Evolutionary conservation across 2,329 filamentous ascomycete genomes (phyloP).

Genomic region (Neofusicoccum parvum): DNA sequence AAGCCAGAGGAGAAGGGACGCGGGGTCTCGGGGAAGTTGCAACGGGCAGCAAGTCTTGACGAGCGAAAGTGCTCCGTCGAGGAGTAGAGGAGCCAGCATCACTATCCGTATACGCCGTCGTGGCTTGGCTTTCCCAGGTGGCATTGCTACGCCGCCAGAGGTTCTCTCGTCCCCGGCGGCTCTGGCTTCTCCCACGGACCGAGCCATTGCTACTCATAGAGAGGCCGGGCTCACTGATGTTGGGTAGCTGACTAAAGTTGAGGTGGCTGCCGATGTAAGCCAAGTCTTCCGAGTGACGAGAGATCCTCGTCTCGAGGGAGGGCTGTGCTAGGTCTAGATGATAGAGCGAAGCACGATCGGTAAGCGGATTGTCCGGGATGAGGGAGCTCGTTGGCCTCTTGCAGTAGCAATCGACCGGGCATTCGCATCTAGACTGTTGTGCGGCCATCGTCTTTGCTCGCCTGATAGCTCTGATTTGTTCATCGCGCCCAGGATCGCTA

Average conservation of each 20-base stretch:
- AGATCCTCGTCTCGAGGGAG: neutral
- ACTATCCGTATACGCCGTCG: slow-evolving; percentile 13
- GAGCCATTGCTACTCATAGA: slow-evolving; percentile 5
- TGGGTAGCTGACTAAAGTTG: neutral
- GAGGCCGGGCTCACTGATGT: slow-evolving; percentile 1
- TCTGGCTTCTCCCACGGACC: slow-evolving; percentile 2
- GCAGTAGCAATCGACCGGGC: slow-evolving; percentile 7
- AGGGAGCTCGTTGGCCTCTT: slow-evolving; percentile 17
- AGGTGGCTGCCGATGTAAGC: slow-evolving; percentile 7
- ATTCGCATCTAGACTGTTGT: neutral
- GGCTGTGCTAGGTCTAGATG: slow-evolving; percentile 17
- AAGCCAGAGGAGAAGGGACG: slow-evolving; percentile 1
- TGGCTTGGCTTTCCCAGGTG: slow-evolving; percentile 1
- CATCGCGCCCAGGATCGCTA: neutral
- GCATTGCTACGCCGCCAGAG: neutral
- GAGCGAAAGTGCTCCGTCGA: neutral
- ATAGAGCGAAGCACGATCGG: slow-evolving; percentile 10
- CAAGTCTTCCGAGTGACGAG: slow-evolving; percentile 6
- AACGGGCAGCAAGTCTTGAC: neutral
- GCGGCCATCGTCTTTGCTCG: neutral
- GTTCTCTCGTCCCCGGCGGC: neutral
- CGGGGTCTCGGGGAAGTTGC: neutral
- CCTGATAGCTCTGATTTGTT: neutral
- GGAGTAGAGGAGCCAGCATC: slow-evolving; percentile 6
- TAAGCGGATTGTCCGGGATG: slow-evolving; percentile 3